Conservation (phyloP, 768 basidiomycete genomes). For the Lactarius hengduanensis region DNA sequence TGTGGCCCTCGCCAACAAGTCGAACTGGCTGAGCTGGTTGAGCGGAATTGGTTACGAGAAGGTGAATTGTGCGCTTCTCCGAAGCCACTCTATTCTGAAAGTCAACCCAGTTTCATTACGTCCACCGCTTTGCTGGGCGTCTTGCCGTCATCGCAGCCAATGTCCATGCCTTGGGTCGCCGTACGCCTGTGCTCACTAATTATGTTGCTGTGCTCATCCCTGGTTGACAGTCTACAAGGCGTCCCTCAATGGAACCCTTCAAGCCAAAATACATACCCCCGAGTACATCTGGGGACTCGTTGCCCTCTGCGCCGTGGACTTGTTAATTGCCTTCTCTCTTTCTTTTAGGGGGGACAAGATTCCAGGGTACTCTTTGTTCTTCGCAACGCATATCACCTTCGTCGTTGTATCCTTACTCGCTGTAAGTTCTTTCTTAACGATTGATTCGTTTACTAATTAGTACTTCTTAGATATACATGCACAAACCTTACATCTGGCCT, state of each 20-base stretch:
- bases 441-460: background rate
- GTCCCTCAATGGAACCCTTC: constrained; percentile 4
- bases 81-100: background rate
- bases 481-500: constrained; percentile 34
- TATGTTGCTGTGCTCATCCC: background rate
- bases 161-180: constrained; percentile 44
- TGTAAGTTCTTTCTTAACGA: constrained; percentile 17
- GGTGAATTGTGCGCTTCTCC: constrained; percentile 30
- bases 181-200: constrained; percentile 33
- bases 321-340: constrained; percentile 42
- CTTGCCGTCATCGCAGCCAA: constrained; percentile 43
- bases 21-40: constrained; percentile 43
- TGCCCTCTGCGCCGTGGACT: constrained; percentile 37
- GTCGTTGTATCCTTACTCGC: constrained; percentile 41
- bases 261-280: background rate
- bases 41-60: constrained; percentile 49
- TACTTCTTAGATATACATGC: constrained; percentile 29
- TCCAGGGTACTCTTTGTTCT: constrained; percentile 44
- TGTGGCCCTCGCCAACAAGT: constrained; percentile 49
- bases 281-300: constrained; percentile 34
- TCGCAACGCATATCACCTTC: constrained; percentile 42
- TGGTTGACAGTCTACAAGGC: constrained; percentile 11
- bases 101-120: constrained; percentile 46
- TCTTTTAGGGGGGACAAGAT: constrained; percentile 41
- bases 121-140: constrained; percentile 54